phyloP scores from a whole-genome alignment of 192 early-diverging fungal species.

The Ramicandelaber brevisporus region DNA sequence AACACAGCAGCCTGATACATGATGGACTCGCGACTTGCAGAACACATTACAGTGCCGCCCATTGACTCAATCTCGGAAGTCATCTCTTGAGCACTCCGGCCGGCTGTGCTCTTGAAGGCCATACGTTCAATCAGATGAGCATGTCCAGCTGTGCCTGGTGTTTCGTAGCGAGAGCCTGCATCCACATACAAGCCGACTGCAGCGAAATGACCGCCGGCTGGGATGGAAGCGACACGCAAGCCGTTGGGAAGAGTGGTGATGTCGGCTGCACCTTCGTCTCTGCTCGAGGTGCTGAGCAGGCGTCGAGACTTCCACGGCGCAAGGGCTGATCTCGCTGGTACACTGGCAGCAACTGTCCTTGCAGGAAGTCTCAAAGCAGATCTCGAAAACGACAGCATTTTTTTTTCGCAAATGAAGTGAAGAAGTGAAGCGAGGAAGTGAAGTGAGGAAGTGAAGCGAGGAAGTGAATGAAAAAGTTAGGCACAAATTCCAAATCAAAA shows the following conservation, averaged over 20 bases:
- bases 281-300: no score
- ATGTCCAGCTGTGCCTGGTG: conserved; percentile 31
- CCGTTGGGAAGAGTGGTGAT: conserved; percentile 78
- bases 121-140: conserved; percentile 74
- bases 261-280: no score
- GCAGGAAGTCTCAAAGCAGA: no score
- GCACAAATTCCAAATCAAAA: no score
- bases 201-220: conserved; percentile 68
- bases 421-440: no score
- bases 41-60: conserved; percentile 75
- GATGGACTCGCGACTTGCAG: conserved; percentile 74
- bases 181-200: conserved; percentile 76
- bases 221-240: conserved; percentile 57
- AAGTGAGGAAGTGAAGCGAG: no score
- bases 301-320: no score
- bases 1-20: conserved; percentile 90
- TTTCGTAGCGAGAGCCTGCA: conserved; percentile 74
- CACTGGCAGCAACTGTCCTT: no score
- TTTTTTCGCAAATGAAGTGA: no score
- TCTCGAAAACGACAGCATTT: no score
- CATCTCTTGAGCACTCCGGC: conserved; percentile 36
- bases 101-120: conserved; percentile 74
- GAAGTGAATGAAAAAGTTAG: no score
- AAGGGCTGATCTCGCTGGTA: no score
- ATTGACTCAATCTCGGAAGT: conserved; percentile 56